Evolutionary conservation across 1,284 basidiomycete genomes (phyloP).

Genomic region (Boletellus sp.): DNA sequence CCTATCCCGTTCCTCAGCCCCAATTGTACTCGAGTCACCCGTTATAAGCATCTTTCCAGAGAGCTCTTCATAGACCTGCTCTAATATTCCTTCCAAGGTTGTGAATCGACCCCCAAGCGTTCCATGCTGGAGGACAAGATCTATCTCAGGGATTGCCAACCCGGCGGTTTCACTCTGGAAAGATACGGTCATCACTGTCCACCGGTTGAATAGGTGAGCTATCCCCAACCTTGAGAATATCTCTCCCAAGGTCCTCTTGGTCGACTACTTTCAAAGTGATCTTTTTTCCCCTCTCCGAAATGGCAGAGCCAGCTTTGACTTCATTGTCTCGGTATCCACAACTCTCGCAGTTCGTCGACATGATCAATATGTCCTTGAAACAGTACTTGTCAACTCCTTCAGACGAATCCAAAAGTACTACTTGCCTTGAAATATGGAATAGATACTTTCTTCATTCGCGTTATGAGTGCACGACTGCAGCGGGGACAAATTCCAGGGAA

Average conservation of each 20-base stretch:
- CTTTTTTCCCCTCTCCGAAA: conserved; percentile 81
- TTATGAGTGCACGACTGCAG: conserved; percentile 82
- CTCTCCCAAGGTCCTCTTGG: conserved; percentile 88
- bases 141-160: conserved; percentile 91
- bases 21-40: conserved; percentile 59
- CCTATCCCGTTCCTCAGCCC: conserved; percentile 45
- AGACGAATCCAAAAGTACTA: neutral
- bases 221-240: conserved; percentile 79
- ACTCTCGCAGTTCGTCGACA: conserved; percentile 95
- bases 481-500: conserved; percentile 90
- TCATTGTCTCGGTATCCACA: conserved; percentile 99
- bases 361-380: conserved; percentile 89
- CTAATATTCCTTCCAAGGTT: conserved; percentile 91
- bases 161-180: conserved; percentile 87
- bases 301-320: conserved; percentile 91
- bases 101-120: conserved; percentile 99
- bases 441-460: conserved; percentile 93
- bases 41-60: conserved; percentile 84
- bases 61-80: conserved; percentile 95
- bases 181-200: neutral
- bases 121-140: conserved; percentile 87
- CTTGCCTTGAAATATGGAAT: conserved; percentile 96
- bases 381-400: neutral
- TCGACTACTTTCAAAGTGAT: conserved; percentile 92
- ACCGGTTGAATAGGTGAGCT: neutral